Conservation (phyloP, 2,329 filamentous ascomycete genomes). For the Colletotrichum ledebouriae region DNA sequence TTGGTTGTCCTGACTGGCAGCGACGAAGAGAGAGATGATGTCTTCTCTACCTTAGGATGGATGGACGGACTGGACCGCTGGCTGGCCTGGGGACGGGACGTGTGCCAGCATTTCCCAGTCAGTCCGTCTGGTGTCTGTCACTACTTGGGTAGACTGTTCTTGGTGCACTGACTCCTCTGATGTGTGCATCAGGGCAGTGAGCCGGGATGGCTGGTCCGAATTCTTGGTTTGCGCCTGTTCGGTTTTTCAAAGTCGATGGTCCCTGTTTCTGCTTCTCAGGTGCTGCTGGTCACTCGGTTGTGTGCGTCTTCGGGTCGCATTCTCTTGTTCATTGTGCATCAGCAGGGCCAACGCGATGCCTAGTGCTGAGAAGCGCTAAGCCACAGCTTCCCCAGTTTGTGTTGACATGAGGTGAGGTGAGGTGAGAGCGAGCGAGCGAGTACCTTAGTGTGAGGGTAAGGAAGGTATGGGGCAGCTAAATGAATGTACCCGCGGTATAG, state of each 20-base stretch:
- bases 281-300: conserved; percentile 6
- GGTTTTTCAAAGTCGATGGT: conserved; percentile 7
- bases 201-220: conserved; percentile 9
- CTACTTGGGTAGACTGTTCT: conserved; percentile 5
- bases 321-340: conserved; percentile 37
- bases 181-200: conserved; percentile 11
- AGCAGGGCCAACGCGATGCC: conserved; percentile 30
- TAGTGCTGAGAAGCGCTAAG: conserved; percentile 40
- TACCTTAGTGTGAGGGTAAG: background rate
- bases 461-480: conserved; percentile 2
- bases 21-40: background rate
- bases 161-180: conserved; percentile 35
- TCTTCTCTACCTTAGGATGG: background rate
- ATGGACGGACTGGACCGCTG: conserved; percentile 22
- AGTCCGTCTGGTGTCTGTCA: conserved; percentile 31
- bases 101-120: conserved; percentile 34
- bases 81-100: conserved; percentile 38
- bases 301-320: conserved; percentile 18
- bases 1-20: conserved; percentile 8
- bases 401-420: conserved; percentile 34
- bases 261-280: conserved; percentile 10
- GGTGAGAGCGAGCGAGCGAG: background rate
- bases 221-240: conserved; percentile 22
- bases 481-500: background rate
- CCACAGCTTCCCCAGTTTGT: conserved; percentile 40